phyloP scores from a whole-genome alignment of 1,284 basidiomycete species.

The Coniferiporia sulphurascens region DNA sequence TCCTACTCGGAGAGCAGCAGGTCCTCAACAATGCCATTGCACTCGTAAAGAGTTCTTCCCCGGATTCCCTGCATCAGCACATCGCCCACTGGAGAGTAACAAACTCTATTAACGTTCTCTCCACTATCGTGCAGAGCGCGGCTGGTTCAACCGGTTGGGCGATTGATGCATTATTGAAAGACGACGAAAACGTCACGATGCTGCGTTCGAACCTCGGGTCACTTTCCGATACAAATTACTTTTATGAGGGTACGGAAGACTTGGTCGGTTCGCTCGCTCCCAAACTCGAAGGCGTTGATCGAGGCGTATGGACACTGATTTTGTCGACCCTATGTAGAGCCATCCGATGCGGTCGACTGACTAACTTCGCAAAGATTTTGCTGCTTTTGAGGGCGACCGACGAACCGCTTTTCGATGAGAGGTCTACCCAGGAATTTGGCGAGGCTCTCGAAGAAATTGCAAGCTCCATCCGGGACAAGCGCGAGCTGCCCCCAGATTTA shows the following conservation, averaged over 20 bases:
- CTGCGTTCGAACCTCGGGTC: neutral
- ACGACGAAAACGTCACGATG: neutral
- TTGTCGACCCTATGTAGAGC: slow-evolving; percentile 16
- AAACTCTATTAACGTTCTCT: slow-evolving; percentile 25
- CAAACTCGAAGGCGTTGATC: neutral
- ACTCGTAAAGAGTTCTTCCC: slow-evolving; percentile 29
- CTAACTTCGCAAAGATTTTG: neutral
- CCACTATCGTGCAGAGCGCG: slow-evolving; percentile 1
- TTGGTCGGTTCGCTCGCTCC: slow-evolving; percentile 2
- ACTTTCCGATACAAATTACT: slow-evolving; percentile 8
- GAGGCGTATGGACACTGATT: slow-evolving; percentile 3
- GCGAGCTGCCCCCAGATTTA: neutral
- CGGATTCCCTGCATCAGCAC: slow-evolving; percentile 28
- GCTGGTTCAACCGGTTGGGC: slow-evolving; percentile 8
- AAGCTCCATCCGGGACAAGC: neutral
- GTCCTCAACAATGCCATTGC: slow-evolving; percentile 35
- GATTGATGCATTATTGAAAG: slow-evolving; percentile 2
- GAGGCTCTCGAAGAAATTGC: slow-evolving; percentile 13
- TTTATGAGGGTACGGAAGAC: slow-evolving; percentile 7
- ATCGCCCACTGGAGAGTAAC: slow-evolving; percentile 31
- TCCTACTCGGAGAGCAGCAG: slow-evolving; percentile 57
- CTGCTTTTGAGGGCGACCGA: slow-evolving; percentile 1
- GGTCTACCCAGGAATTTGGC: slow-evolving; percentile 13
- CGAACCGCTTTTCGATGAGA: slow-evolving; percentile 5
- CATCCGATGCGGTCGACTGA: slow-evolving; percentile 1